Evolutionary conservation across 2,329 filamentous ascomycete species (phyloP).

Genomic region (Trichoderma polysporum): DNA sequence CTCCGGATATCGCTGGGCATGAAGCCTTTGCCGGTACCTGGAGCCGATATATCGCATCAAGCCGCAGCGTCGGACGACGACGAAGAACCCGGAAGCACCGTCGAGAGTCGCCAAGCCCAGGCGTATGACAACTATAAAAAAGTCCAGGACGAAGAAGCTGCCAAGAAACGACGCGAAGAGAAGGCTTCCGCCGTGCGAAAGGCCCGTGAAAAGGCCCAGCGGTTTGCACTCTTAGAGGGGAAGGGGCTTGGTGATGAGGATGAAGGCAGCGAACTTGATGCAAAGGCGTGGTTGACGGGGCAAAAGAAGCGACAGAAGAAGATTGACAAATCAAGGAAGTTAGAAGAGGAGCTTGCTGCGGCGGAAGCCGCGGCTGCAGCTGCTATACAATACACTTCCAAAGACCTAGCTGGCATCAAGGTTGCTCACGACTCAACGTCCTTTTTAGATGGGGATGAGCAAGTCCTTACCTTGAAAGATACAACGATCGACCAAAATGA

Average conservation of each 20-base stretch:
- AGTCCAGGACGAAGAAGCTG: slow-evolving; percentile 66
- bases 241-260: slow-evolving; percentile 78
- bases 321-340: slow-evolving; percentile 72
- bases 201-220: slow-evolving; percentile 79
- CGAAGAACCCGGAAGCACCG: slow-evolving; percentile 74
- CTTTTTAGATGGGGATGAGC: slow-evolving; percentile 80
- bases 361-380: slow-evolving; percentile 66
- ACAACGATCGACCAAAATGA: slow-evolving; percentile 79
- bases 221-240: slow-evolving; percentile 73
- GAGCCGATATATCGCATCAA: slow-evolving; percentile 44
- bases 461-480: slow-evolving; percentile 94
- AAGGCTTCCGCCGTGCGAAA: slow-evolving; percentile 81
- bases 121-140: slow-evolving; percentile 72
- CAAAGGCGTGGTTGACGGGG: slow-evolving; percentile 81
- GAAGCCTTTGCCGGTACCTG: slow-evolving; percentile 83
- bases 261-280: slow-evolving; percentile 66
- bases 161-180: slow-evolving; percentile 76
- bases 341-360: slow-evolving; percentile 75
- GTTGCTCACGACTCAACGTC: slow-evolving; percentile 83
- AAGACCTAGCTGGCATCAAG: slow-evolving; percentile 85
- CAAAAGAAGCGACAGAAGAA: slow-evolving; percentile 94
- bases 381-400: slow-evolving; percentile 71
- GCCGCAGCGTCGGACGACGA: slow-evolving; percentile 59
- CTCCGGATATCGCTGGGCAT: slow-evolving; percentile 86
- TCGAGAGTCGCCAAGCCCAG: slow-evolving; percentile 75